Base-by-base conservation (phyloP, 768 basidiomycete species). In the Phaeotremella skinneri region DNA sequence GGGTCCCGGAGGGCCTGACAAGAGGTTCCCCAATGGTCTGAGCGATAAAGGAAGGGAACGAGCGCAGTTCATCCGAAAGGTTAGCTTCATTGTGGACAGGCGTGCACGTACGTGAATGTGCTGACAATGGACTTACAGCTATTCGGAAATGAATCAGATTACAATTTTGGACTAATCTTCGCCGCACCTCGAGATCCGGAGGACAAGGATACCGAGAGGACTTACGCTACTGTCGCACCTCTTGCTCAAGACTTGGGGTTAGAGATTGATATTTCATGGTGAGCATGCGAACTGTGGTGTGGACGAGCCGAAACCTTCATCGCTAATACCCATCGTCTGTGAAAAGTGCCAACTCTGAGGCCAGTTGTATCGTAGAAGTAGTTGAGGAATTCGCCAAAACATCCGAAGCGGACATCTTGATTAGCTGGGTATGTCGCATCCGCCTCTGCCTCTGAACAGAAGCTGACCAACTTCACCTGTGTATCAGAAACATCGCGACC, bases 211-310 rank as follows among this genome's bases (percentile, higher is more conserved):
- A 53, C 56, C 4, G 66, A 68, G 32, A 30, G 66, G 45, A 68
- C 66, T 17, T 68, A 59, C 53, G 63, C 63, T 1, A 68, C 66
- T n/a, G 66, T 68, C 27, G 53, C 59, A 0, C 66, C 66, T 7
- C 50, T 68, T 7, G 66, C 66, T 4, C 16, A 52, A 27, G 59
- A 64, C 42, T 51, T 67, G 16, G 57, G 49, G 3, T 43, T 67
- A 9, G 50, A 51, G 3, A 59, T 66, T 37, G 50, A 62, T 37
- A 67, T 63, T 29, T 45, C 25, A 4, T 67, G 62, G 65, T 67
- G 43, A 56, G 62, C 39, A 14, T 45, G 39, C 25, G 26, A 29
- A n/a, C n/a, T n/a, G n/a, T n/a, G n/a, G 52, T 6, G 39, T 16
- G n/a, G 6, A 11, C 11, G 20, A 49, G 25, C 14, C 21, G 47